Conservation (phyloP, 2,329 filamentous ascomycete species). For the Colletotrichum caudatum region DNA sequence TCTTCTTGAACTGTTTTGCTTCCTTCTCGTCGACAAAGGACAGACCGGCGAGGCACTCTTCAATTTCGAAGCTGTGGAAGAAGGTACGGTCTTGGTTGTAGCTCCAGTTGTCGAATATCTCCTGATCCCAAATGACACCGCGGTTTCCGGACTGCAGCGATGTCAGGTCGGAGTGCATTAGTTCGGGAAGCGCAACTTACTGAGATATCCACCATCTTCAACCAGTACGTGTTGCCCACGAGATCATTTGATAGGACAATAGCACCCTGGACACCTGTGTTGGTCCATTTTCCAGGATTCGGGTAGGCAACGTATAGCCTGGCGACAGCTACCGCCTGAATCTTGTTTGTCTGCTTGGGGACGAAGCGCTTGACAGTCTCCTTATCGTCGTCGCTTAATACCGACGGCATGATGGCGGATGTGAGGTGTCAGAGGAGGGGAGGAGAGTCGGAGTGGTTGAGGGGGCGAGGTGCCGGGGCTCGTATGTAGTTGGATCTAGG, state of each 20-base stretch:
- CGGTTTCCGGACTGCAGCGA: slow-evolving; percentile 74
- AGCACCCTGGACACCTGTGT: slow-evolving; percentile 92
- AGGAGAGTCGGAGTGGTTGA: slow-evolving; percentile 14
- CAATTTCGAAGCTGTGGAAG: slow-evolving; percentile 97
- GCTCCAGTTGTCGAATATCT: slow-evolving; percentile 93
- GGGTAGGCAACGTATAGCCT: slow-evolving; percentile 94
- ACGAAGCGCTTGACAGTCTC: slow-evolving; percentile 95
- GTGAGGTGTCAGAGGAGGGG: slow-evolving; percentile 22
- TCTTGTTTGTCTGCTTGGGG: slow-evolving; percentile 96
- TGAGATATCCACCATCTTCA: slow-evolving; percentile 97
- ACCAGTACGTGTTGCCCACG: slow-evolving; percentile 95
- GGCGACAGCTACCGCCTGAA: slow-evolving; percentile 93
- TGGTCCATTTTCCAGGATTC: slow-evolving; percentile 87
- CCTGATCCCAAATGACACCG: slow-evolving; percentile 96
- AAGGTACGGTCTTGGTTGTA: slow-evolving; percentile 98
- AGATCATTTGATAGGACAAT: slow-evolving; percentile 92
- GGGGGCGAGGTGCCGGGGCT: slow-evolving; percentile 27
- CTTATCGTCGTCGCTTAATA: slow-evolving; percentile 93
- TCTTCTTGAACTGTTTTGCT: slow-evolving; percentile 96
- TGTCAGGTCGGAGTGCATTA: slow-evolving; percentile 41
- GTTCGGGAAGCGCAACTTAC: slow-evolving; percentile 64
- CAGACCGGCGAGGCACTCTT: slow-evolving; percentile 88
- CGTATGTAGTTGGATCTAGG: slow-evolving; percentile 38
- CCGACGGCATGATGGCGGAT: slow-evolving; percentile 65
- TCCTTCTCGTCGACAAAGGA: slow-evolving; percentile 98